Base-by-base conservation (phyloP, 2,329 filamentous ascomycete genomes). In the Fusarium sterilihyphosum region DNA sequence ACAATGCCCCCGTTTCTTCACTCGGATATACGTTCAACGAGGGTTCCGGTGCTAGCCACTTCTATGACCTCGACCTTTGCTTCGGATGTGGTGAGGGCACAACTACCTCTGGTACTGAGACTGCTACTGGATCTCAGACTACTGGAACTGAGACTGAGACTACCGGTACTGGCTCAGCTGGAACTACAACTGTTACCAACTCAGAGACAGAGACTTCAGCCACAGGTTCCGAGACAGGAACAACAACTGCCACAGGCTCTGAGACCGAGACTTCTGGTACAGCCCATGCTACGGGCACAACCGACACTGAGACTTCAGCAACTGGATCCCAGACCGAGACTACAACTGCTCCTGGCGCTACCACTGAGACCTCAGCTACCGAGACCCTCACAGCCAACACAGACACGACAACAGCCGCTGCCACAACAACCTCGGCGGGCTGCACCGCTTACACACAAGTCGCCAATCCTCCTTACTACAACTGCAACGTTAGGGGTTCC, bases 61-160 rank as follows among this genome's bases (percentile, higher is more conserved):
- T 67, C 53, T 73, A 73, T 26, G 67, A 73, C 18, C 70, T 73
- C 20, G 70, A 73, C 29, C 44, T 53, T 17, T 73, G 70, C 70
- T 73, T 73, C n/a, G 61, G 65, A n/a, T 73, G 70, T 31, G 70
- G 67, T 31, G 67, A 71, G 24, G 69, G 57, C 13, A 59, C 24
- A 31, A 65, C 64, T 35, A 65, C 70, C 16, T 57, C 62, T 53
- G 68, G 61, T 4, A 64, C 44, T 10, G 67, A 71, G 46, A 71
- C 67, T 24, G 33, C 46, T 5, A 44, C 60, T 2, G 53, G 35
- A 26, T 20, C 38, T 2, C 47, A 71, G 24, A 62, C 53, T 10
- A 47, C 58, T 16, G 40, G 38, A 20, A 37, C 41, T 7, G 68
- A n/a, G 7, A 65, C 65, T 12, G 59, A 44, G 29, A 41, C 40